These are phyloP conservation scores for Tetraselmis striata DNA, from an alignment of 139 green algal genomes.

Conservation along the genomic window DNA sequence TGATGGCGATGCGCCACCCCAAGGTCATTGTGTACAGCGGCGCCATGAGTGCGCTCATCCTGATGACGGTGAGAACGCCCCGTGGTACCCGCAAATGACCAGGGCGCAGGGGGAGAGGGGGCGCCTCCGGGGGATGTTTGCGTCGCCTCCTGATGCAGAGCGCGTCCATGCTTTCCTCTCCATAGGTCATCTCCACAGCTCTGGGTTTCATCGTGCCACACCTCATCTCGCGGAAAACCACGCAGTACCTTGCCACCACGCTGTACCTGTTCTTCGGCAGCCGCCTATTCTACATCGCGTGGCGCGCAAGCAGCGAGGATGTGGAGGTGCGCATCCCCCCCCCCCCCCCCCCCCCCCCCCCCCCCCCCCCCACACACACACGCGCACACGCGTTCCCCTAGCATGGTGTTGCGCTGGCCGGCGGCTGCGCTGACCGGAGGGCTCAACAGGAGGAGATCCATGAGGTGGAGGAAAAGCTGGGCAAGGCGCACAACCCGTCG, in stretches of 20 bases:
- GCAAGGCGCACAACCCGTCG: conserved; percentile 6
- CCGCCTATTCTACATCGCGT: conserved; percentile 68
- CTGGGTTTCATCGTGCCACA: conserved; percentile 37
- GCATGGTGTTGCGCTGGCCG: conserved; percentile 1
- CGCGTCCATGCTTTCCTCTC: too few relatives aligned
- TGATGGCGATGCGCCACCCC: conserved; percentile 38
- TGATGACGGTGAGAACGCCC: conserved; percentile 38
- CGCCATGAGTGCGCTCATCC: conserved; percentile 26
- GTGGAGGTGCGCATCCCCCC: too few relatives aligned
- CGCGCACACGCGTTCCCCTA: conserved; percentile 9
- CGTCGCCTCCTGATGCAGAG: conserved; percentile 11
- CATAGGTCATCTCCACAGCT: conserved; percentile 40
- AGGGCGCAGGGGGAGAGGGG: too few relatives aligned
- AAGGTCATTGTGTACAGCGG: conserved; percentile 29
- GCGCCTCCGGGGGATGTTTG: too few relatives aligned
- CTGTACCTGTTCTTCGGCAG: conserved; percentile 91
- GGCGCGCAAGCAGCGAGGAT: conserved; percentile 12
- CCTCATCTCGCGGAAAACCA: conserved; percentile 73
- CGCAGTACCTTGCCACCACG: conserved; percentile 70
- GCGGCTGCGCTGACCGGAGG: neutral
- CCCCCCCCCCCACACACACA: too few relatives aligned
- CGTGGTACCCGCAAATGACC: too few relatives aligned
- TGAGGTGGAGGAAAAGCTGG: conserved; percentile 37
- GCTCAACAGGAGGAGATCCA: conserved; percentile 27
- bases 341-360: too few relatives aligned